These are phyloP conservation scores for Cladosporium sp. DNA, from an alignment of 2,329 filamentous ascomycete species.

Conservation along the genomic window DNA sequence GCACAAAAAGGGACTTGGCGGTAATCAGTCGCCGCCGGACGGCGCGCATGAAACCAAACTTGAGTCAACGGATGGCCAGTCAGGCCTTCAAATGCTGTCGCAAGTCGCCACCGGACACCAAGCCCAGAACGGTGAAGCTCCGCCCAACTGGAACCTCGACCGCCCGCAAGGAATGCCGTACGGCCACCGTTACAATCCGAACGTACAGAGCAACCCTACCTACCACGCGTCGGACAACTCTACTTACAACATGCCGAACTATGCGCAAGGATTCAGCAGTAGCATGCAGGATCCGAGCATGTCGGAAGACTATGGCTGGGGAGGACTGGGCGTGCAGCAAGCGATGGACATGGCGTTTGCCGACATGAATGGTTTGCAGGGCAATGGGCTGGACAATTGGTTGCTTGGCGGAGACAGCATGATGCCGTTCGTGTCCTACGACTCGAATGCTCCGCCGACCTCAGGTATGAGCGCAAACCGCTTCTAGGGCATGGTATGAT, in stretches of 20 bases:
- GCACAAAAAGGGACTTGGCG: conserved; percentile 36
- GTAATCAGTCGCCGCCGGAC: conserved; percentile 23
- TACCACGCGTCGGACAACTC: conserved; percentile 3
- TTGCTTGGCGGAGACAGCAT: conserved; percentile 34
- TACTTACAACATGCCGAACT: conserved; percentile 8
- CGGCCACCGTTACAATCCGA: conserved; percentile 9
- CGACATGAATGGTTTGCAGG: conserved; percentile 36
- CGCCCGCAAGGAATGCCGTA: conserved; percentile 11
- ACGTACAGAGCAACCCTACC: background rate
- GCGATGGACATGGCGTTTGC: conserved; percentile 40
- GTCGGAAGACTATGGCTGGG: conserved; percentile 35
- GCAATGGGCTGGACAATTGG: conserved; percentile 37
- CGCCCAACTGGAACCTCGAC: conserved; percentile 1
- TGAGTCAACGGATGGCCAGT: conserved; percentile 21
- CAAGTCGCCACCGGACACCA: conserved; percentile 31
- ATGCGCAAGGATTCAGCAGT: conserved; percentile 4
- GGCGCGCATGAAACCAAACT: conserved; percentile 17
- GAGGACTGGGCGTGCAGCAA: conserved; percentile 38
- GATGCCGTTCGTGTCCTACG: conserved; percentile 19
- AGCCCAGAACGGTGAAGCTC: conserved; percentile 3
- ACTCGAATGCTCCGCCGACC: background rate
- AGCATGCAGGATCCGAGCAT: conserved; percentile 24
- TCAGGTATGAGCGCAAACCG: background rate
- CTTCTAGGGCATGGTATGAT: background rate
- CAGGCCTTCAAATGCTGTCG: conserved; percentile 31